Evolutionary conservation across 192 early-diverging fungal genomes (phyloP).

Genomic region (Linnemannia exigua): DNA sequence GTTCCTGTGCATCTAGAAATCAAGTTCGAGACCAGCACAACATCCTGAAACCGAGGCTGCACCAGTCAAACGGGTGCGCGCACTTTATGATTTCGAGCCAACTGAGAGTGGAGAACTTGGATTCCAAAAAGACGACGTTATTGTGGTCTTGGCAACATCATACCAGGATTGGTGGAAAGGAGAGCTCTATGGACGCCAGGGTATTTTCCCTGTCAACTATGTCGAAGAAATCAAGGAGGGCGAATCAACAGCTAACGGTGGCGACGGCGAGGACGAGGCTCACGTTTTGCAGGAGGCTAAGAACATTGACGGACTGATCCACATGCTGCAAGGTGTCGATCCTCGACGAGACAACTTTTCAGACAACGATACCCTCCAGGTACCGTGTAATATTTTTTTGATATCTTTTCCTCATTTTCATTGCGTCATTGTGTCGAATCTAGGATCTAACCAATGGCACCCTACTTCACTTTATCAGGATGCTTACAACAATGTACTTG

Average conservation of each 20-base stretch:
- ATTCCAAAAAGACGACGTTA: conserved; percentile 89
- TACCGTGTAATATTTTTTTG: conserved; percentile 14
- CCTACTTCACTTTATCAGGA: conserved; percentile 30
- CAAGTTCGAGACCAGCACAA: conserved; percentile 28
- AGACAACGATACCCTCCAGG: conserved; percentile 91
- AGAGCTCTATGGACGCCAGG: conserved; percentile 84
- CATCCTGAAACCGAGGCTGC: conserved; percentile 47
- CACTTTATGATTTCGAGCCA: conserved; percentile 94
- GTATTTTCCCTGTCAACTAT: conserved; percentile 99
- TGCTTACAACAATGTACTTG: conserved; percentile 83
- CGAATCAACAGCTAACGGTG: conserved; percentile 63
- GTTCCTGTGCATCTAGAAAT: conserved; percentile 19
- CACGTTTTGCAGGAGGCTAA: conserved; percentile 77
- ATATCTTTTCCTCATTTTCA: background rate
- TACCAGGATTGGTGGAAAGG: conserved; percentile 99
- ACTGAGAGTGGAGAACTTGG: conserved; percentile 93
- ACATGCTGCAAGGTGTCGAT: conserved; percentile 81
- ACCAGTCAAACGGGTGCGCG: conserved; percentile 85
- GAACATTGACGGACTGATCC: conserved; percentile 84
- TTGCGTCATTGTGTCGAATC: too few species aligned
- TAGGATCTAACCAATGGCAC: background rate
- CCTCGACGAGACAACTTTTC: conserved; percentile 86
- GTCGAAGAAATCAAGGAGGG: conserved; percentile 82
- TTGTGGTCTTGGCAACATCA: conserved; percentile 91
- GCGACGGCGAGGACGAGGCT: conserved; percentile 74